These are phyloP conservation scores for Schizonepeta tenuifolia DNA, from an alignment of 257 asterid species.

Conservation along the genomic window DNA sequence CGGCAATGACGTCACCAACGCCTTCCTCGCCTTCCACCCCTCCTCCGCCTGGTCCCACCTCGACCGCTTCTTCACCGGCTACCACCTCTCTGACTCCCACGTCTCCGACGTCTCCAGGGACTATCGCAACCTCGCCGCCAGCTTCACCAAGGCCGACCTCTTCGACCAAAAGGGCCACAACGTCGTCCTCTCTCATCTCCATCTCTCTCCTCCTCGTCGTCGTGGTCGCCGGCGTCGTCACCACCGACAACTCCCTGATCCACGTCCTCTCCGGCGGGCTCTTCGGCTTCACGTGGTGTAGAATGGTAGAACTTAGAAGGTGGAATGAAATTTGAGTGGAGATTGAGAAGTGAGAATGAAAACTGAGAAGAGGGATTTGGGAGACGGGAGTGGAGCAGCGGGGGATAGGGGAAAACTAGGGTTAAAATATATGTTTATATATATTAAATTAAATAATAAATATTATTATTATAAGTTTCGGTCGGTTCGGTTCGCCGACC, in stretches of 20 bases:
- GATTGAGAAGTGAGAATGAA: too few relatives aligned
- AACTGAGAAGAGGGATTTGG: too few relatives aligned
- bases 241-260: constrained; percentile 25
- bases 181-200: constrained; percentile 33
- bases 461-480: too few relatives aligned
- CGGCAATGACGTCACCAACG: constrained; percentile 62
- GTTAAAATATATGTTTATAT: too few relatives aligned
- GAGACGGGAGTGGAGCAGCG: too few relatives aligned
- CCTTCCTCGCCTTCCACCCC: constrained; percentile 62
- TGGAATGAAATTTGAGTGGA: too few relatives aligned
- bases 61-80: constrained; percentile 41
- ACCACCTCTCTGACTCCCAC: constrained; percentile 38
- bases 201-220: constrained; percentile 31
- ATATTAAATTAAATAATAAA: too few relatives aligned
- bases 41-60: constrained; percentile 45
- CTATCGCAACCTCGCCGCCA: constrained; percentile 41
- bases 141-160: constrained; percentile 43
- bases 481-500: too few relatives aligned
- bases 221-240: constrained; percentile 43
- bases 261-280: constrained; percentile 45
- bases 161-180: constrained; percentile 60
- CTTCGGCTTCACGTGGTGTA: constrained; percentile 55
- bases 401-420: too few relatives aligned
- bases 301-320: too few relatives aligned
- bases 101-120: constrained; percentile 51